Base-by-base conservation (phyloP, 306 rosid genomes). In the Citrullus mucosospermus region DNA sequence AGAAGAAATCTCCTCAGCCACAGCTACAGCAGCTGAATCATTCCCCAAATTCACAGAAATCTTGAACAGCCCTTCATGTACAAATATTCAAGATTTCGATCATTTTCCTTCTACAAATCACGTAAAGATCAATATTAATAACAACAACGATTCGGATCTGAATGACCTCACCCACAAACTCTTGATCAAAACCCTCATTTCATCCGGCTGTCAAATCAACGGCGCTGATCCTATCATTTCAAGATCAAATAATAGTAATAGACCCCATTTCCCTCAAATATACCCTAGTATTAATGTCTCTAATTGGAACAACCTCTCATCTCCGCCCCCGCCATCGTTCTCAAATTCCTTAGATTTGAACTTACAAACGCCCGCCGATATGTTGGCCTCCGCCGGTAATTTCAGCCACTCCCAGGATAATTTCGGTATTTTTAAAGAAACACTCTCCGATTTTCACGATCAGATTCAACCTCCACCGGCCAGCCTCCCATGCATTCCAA, bases 221-320 rank as follows among this genome's bases (percentile, higher is more conserved):
- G 80, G 73, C 16, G 22, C 16, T 60, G 70, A 77, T 60, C 70
- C 11, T 2, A 62, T 48, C 46, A 48, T 3, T 9, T 55, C 39
- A 22, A 44, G 75, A 69, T 30, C 67, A 60, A 69, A 8, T 77
- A 10, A 48, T 48, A 48, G 13, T 48, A 48, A 16, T 16, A 78
- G 88, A 79, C 89, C 91, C 48, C 87, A 78, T 69, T 90, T 87
- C 75, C 81, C 90, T 82, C 98, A 88, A 83, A 93, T 93, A 69
- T 89, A 91, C 78, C 98, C 98, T 0, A 91, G 88, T 70, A 79
- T 93, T 28, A 87, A 90, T 74, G 79, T 93, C 71, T 88, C 97
- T 43, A 88, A 80, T 85, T 81, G 88, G 79, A 88, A 81, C 34
- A 88, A 81, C 34, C 85, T 78, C 15, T 87, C 82, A 30, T 38